Evolutionary conservation across 331 rosid genomes (phyloP).

Genomic region (Saraca asoca): DNA sequence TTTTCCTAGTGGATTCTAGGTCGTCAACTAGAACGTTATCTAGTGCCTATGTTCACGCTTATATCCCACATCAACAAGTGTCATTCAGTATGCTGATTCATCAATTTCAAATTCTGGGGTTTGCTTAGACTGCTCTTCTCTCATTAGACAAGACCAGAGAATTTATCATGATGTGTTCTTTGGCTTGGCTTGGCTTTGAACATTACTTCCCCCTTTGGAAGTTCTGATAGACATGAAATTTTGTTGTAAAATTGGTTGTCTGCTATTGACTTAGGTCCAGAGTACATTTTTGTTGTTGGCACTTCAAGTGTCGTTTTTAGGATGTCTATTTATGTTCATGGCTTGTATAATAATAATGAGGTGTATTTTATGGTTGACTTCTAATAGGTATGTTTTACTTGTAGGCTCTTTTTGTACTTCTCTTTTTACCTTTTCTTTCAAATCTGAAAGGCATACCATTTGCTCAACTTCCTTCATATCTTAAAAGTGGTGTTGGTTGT

Average conservation of each 20-base stretch:
- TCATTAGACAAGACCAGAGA: slow-evolving; percentile 1
- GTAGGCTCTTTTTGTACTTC: slow-evolving; percentile 84
- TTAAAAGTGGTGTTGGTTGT: slow-evolving; percentile 74
- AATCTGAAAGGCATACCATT: slow-evolving; percentile 79
- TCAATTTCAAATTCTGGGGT: slow-evolving; percentile 15
- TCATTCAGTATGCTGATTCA: background rate
- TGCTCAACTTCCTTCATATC: slow-evolving; percentile 73
- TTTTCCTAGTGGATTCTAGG: too few species aligned
- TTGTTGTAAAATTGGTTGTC: slow-evolving; percentile 3
- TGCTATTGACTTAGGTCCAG: background rate
- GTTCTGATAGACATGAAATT: background rate
- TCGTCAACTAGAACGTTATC: too few species aligned
- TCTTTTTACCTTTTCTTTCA: slow-evolving; percentile 74
- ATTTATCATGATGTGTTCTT: slow-evolving; percentile 3
- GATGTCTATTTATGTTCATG: slow-evolving; percentile 25
- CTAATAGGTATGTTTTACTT: slow-evolving; percentile 21
- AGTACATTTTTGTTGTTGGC: slow-evolving; percentile 7
- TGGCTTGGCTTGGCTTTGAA: slow-evolving; percentile 4
- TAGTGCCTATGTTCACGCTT: too few species aligned
- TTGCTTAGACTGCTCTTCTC: background rate
- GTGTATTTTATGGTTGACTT: slow-evolving; percentile 13
- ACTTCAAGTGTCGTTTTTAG: slow-evolving; percentile 18
- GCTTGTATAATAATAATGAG: background rate
- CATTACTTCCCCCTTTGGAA: background rate
- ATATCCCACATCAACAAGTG: too few species aligned